Base-by-base conservation (phyloP, 257 asterid species). In the Nicotiana knightiana region DNA sequence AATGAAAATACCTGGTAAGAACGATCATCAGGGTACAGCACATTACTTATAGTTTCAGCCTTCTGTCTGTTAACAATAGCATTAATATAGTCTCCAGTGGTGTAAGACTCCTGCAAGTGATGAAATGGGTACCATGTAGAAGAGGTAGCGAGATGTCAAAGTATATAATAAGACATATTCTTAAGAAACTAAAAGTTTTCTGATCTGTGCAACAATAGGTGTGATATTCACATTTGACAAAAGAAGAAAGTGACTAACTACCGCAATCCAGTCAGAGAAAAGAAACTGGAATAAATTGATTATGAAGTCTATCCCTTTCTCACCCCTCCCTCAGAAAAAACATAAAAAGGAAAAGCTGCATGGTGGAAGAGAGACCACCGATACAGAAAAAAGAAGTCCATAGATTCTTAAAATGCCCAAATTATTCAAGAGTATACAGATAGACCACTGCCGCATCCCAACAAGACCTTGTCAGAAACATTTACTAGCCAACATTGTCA, bases 11-110 rank as follows among this genome's bases (percentile, higher is more conserved):
- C 92, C 90, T 89, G 92, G 86, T 89, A 89, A 82, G 92, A 85
- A 85, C 90, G 92, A 58, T 89, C 92, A 81, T 89, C 90, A 26
- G 92, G 92, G 65, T 89, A 89, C 76, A 89, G 85, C 43, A 89
- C 89, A 73, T 85, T 87, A 85, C 92, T 89, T 71, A 89, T 89
- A 32, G 85, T 82, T 84, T 89, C 92, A 9, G 92, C 92, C 83
- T 89, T 89, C 80, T 89, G 92, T 66, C 89, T 82, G 81, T 87
- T 82, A 30, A 87, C 88, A 28, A 89, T 76, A 63, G 90, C 88
- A 83, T 77, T 85, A 79, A 89, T 87, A 82, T 89, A 89, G 85
- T 89, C 92, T 51, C 92, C 92, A 11, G 92, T 89, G 83, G 85
- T 87, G 54, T 82, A 87, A 59, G 92, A 85, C 76, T 89, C 90